Conservation (phyloP, 2,329 filamentous ascomycete species). For the Teratosphaeria destructans region DNA sequence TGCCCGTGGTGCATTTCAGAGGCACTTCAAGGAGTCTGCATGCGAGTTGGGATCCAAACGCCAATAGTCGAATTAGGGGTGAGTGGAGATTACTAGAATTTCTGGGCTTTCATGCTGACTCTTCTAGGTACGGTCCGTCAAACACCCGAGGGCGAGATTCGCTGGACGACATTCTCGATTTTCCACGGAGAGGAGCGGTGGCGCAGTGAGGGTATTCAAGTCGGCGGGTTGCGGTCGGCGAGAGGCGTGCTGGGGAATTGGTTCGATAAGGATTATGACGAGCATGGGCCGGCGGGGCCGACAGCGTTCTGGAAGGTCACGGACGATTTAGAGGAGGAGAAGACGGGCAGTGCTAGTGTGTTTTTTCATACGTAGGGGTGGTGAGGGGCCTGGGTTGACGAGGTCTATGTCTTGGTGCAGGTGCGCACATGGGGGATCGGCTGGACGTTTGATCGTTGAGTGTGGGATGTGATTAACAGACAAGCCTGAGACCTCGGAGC, state of each 20-base stretch:
- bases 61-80: constrained; percentile 57
- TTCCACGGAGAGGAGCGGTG: constrained; percentile 57
- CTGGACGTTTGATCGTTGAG: background rate
- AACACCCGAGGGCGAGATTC: constrained; percentile 59
- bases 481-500: too few species aligned
- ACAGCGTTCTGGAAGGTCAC: constrained; percentile 69
- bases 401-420: background rate
- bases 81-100: constrained; percentile 15
- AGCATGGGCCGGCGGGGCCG: constrained; percentile 60
- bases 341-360: constrained; percentile 1
- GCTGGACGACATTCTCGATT: constrained; percentile 62
- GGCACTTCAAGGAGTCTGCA: constrained; percentile 54
- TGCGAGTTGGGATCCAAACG: constrained; percentile 56
- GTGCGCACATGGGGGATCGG: background rate
- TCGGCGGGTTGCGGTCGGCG: constrained; percentile 55
- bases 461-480: background rate
- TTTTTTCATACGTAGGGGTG: background rate
- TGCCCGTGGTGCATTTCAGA: constrained; percentile 59
- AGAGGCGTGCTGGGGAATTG: constrained; percentile 64
- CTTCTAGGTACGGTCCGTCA: constrained; percentile 49
- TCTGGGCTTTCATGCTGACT: background rate
- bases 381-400: background rate
- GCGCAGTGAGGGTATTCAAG: constrained; percentile 66
- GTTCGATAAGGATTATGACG: constrained; percentile 67
- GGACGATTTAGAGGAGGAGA: constrained; percentile 34